Evolutionary conservation across 2,329 filamentous ascomycete species (phyloP).

Genomic region (Ceratocystis variospora): DNA sequence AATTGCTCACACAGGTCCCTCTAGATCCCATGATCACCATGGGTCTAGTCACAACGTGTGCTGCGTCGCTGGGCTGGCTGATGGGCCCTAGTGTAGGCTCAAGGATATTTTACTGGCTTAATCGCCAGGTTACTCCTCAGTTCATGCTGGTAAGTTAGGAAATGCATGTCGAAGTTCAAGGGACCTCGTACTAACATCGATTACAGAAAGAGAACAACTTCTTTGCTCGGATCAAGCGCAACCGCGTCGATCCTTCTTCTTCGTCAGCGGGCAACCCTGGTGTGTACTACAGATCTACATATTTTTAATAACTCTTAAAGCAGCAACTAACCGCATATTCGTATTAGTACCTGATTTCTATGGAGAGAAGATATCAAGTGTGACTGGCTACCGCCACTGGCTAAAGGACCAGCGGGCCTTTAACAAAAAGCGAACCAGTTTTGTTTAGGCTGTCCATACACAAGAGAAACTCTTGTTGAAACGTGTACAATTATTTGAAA

Average conservation of each 20-base stretch:
- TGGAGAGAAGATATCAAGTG: slow-evolving; percentile 93
- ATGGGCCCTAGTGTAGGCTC: slow-evolving; percentile 72
- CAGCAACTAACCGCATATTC: not conserved
- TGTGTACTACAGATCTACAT: slow-evolving; percentile 24
- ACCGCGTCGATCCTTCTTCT: slow-evolving; percentile 78
- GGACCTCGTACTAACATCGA: not conserved
- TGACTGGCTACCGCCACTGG: slow-evolving; percentile 85
- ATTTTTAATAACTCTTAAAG: not conserved
- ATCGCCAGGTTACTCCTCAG: slow-evolving; percentile 49
- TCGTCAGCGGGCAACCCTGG: slow-evolving; percentile 81
- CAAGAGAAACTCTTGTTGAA: not conserved
- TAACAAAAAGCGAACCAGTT: slow-evolving; percentile 71
- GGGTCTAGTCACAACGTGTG: slow-evolving; percentile 64
- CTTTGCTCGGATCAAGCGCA: slow-evolving; percentile 78
- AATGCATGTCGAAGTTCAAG: not conserved
- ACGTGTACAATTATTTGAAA: not conserved
- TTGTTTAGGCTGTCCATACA: slow-evolving; percentile 32
- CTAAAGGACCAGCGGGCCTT: slow-evolving; percentile 95
- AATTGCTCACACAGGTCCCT: slow-evolving; percentile 55
- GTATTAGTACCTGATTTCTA: slow-evolving; percentile 78
- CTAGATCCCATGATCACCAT: slow-evolving; percentile 80
- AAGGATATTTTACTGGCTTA: slow-evolving; percentile 61
- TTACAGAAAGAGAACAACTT: slow-evolving; percentile 81
- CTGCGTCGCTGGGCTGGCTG: slow-evolving; percentile 75
- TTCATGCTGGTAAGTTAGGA: slow-evolving; percentile 49